Base-by-base conservation (phyloP, 2,329 filamentous ascomycete species). In the Botrytis hyacinthi region DNA sequence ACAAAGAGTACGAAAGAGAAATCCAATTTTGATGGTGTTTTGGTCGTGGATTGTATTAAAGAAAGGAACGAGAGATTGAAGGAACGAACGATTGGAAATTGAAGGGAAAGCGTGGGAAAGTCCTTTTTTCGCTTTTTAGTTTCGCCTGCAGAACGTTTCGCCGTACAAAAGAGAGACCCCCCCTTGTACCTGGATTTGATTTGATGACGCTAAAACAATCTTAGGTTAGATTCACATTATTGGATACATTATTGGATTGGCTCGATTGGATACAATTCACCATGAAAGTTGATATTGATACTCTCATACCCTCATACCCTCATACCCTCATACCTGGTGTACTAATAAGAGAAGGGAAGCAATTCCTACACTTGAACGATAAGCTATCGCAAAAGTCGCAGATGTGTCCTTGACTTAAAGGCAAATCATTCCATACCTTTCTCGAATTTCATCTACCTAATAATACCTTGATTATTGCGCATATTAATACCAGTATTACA, bases 401-500 rank as follows among this genome's bases (percentile, higher is more conserved):
- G 66, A 72, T 68, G 70, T 72, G 70, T 72, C 70, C 70, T 72
- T 46, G 61, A 40, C 26, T 29, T 16, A 40, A 68, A 68, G 48
- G 9, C 26, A 20, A 51, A 68, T n/a, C 12, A 51, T 37, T 54
- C 48, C 26, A 66, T 12, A 37, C 20, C 35, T 37, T 37, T 51
- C 22, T 26, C 37, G 35, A 29, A 1, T 29, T 16, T 37, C 29
- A 67, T 51, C 63, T 44, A n/a, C 48, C 26, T 4, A 6, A n/a
- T 14, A n/a, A 22, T 16, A 35, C 44, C 10, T 18, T 29, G 14
- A 18, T 69, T 42, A 26, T 70, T 60, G 54, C 48, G 35, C 22
- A 42, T 16, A 40, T 40, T 26, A 18, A 9, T n/a, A 18, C 20
- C 6, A 46, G 16, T 22, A n/a, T 72, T 80, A 73, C 75, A 81